These are phyloP conservation scores for Tephrocybe sp. DNA, from an alignment of 768 basidiomycete species.

Conservation along the genomic window DNA sequence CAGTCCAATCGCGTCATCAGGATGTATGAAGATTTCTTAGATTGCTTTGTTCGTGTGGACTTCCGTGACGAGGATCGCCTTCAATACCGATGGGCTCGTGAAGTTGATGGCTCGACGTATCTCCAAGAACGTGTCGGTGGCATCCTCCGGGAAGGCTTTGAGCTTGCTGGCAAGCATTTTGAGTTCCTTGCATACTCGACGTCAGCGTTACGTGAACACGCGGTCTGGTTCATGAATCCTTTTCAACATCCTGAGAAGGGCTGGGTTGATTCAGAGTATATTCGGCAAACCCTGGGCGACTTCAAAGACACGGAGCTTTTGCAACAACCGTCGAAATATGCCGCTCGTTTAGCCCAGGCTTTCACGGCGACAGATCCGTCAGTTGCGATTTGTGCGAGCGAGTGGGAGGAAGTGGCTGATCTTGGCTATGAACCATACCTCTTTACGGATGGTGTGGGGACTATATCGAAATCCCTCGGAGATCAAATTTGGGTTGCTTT, in stretches of 20 bases:
- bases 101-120: conserved; percentile 56
- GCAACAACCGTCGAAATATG: conserved; percentile 70
- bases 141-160: conserved; percentile 60
- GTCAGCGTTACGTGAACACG: conserved; percentile 74
- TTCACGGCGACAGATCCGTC: conserved; percentile 82
- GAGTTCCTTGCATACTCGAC: conserved; percentile 82
- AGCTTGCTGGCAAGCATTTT: conserved; percentile 67
- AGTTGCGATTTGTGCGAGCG: conserved; percentile 46
- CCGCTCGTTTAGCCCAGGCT: conserved; percentile 79
- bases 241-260: conserved; percentile 49
- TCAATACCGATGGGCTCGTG: conserved; percentile 68
- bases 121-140: conserved; percentile 57
- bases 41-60: conserved; percentile 78
- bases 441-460: conserved; percentile 81
- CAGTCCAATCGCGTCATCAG: conserved; percentile 84
- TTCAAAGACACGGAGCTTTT: conserved; percentile 52
- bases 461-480: conserved; percentile 61
- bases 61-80: conserved; percentile 82
- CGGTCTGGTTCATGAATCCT: conserved; percentile 77
- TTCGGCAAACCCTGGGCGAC: conserved; percentile 65
- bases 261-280: conserved; percentile 49
- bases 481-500: conserved; percentile 58
- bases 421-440: conserved; percentile 41
- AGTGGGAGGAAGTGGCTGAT: conserved; percentile 68
- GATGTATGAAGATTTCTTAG: conserved; percentile 52